These are phyloP conservation scores for Talaromyces ruber DNA, from an alignment of 495 filamentous ascomycete species.

Conservation along the genomic window DNA sequence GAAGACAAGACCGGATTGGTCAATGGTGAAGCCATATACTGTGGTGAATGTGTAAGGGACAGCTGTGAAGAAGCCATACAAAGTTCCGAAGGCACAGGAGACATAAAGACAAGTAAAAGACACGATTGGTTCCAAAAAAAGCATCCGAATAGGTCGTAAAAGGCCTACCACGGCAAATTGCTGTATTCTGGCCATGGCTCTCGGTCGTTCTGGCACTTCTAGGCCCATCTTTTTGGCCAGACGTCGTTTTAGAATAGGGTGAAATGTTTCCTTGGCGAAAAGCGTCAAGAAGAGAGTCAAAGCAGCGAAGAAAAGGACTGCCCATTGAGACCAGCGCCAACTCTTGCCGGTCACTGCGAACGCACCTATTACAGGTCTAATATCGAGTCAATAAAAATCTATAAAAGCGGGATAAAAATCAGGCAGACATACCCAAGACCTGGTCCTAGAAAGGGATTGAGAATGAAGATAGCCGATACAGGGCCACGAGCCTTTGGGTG, in stretches of 20 bases:
- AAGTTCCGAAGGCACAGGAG: constrained; percentile 52
- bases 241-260: constrained; percentile 47
- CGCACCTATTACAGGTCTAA: constrained; percentile 54
- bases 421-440: constrained; percentile 2
- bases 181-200: constrained; percentile 27
- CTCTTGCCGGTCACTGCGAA: constrained; percentile 47
- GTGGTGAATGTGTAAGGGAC: constrained; percentile 45
- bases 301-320: constrained; percentile 35
- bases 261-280: constrained; percentile 52
- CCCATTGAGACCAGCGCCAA: constrained; percentile 59
- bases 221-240: constrained; percentile 35
- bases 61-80: constrained; percentile 60
- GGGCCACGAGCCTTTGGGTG: constrained; percentile 19
- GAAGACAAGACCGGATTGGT: constrained; percentile 50
- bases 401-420: neutral
- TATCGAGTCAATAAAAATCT: constrained; percentile 7
- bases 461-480: constrained; percentile 30
- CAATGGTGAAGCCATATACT: constrained; percentile 40
- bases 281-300: constrained; percentile 27
- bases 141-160: constrained; percentile 54
- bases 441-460: constrained; percentile 17
- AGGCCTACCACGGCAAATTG: constrained; percentile 45
- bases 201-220: constrained; percentile 24
- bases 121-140: constrained; percentile 59
- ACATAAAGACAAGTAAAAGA: constrained; percentile 51